Evolutionary conservation across 2,329 filamentous ascomycete genomes (phyloP), one percentile per base, ranked within the genome.

Genomic region (Paracamarosporium sp.): DNA sequence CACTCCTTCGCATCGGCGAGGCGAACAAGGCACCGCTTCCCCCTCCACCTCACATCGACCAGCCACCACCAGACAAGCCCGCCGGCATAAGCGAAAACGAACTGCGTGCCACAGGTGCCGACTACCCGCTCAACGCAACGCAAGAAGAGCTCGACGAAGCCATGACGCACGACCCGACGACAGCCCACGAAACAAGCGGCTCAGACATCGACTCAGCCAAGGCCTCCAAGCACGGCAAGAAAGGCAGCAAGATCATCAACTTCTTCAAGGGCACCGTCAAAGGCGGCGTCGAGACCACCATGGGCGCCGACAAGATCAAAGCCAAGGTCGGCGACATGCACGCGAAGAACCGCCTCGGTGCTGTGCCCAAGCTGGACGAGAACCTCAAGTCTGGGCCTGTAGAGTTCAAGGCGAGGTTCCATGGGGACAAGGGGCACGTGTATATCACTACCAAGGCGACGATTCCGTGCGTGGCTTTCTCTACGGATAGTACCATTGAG

Each of bases 1-100:
- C 92, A 0, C 82, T 96, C 1, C 85, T 96, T 11, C 89, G 92
- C 5, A 87, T 94, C 28, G 92, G 91, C 38, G 92, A 96, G 76
- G 86, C 86, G 11, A 93, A 93, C 76, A 90, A 90, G 63, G 88
- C 90, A 0, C 92, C 92, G 0, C 76, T 96, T 0, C 91, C 91
- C 28, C 81, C 85, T 11, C 84, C 85, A 22, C 85, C 85, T 15
- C 74, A 72, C 15, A 76, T 80, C 22, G 59, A 67, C 3, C 60
- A 73, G 9, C 76, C 81, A 27, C 81, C 83, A 3, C 78, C 83
- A 20, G 80, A 83, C 20, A 74, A 81, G 55, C 81, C 83, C 15
- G 81, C 79, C 11, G 81, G 83, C 1, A 55, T 88, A 38, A 80
- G 75, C 12, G 79, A 81, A 17, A 73, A 80, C 27, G 78, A 87